Percentiles rank a stretch among this genome's conserved stretches.
phyloP scores from a whole-genome alignment of 441 rosid genomes.

The Pelargonium australe region DNA sequence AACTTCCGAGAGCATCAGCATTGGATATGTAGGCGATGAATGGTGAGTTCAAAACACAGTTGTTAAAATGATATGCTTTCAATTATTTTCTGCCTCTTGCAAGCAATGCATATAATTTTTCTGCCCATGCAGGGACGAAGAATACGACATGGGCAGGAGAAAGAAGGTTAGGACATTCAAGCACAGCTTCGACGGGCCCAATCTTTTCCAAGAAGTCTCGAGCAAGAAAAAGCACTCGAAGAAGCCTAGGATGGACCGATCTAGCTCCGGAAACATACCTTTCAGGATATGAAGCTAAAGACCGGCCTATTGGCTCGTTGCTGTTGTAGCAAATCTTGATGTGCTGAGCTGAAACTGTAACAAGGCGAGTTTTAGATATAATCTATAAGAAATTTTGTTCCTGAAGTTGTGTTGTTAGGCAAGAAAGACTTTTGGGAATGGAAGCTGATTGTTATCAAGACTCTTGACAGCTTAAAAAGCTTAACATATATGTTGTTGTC shows the following conservation, averaged over 20 bases:
- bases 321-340: no score
- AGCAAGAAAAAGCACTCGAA: conserved; percentile 34
- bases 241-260: conserved; percentile 39
- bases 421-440: no score
- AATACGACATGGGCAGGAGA: conserved; percentile 7
- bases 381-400: no score
- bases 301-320: no score
- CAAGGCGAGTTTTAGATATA: no score
- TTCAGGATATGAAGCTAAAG: conserved; percentile 56
- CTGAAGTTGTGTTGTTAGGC: no score
- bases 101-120: not conserved
- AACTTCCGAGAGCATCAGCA: conserved; percentile 23
- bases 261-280: conserved; percentile 44
- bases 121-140: not conserved
- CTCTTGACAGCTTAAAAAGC: no score
- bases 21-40: conserved; percentile 75
- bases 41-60: conserved; percentile 48
- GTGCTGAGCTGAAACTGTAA: no score
- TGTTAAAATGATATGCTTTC: no score
- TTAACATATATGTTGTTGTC: no score
- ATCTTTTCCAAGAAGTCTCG: conserved; percentile 69
- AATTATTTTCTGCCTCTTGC: no score
- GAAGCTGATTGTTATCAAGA: no score
- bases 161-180: conserved; percentile 26
- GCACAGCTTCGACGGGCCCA: conserved; percentile 47